Base-by-base conservation (phyloP, 345 rosid species). In the Eucalyptus sideroxylon region DNA sequence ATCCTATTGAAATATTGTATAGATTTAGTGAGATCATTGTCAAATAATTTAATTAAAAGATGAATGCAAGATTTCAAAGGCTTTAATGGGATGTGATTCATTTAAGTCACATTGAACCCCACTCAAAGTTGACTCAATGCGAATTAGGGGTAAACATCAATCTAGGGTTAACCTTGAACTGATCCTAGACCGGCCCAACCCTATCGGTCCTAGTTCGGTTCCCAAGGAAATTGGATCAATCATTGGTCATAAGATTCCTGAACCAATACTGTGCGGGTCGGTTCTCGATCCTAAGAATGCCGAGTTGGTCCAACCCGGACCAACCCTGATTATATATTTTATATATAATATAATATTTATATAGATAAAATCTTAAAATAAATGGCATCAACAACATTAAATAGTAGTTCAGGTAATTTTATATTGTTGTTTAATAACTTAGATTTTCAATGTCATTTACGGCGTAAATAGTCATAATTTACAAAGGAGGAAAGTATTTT, bases 171-270 rank as follows among this genome's bases (percentile, higher is more conserved):
- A 53, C 4, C 56, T 0, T 17, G 1, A 17, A 51, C 23, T 9
- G 0, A 51, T 23, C 56, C 2, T 51, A 0, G 9, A 51, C 2
- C 4, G 2, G 4, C 24, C 4, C 2, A 3, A 51, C 4, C 24
- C 2, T 53, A 0, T 19, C 2, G 10, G 4, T 53, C 23, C 4
- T 17, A 53, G 24, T 53, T 2, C 0, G 1, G 4, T 53, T 53
- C 2, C 1, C 4, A 17, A 8, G 23, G 2, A 19, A 8, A 53
- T 0, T 53, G 1, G 2, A 21, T 53, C 0, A 0, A 0, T 53
- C 2, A 3, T 53, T 53, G 24, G 4, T 19, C 10, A 8, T 53
- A 53, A 53, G 24, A 53, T 53, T 53, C 4, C 2, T 53, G 0
- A 0, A 53, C 4, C 2, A 51, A 1, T 1, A 51, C 2, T 17